phyloP scores from a whole-genome alignment of 116 monocot species.

The Trichopus zeylanicus region DNA sequence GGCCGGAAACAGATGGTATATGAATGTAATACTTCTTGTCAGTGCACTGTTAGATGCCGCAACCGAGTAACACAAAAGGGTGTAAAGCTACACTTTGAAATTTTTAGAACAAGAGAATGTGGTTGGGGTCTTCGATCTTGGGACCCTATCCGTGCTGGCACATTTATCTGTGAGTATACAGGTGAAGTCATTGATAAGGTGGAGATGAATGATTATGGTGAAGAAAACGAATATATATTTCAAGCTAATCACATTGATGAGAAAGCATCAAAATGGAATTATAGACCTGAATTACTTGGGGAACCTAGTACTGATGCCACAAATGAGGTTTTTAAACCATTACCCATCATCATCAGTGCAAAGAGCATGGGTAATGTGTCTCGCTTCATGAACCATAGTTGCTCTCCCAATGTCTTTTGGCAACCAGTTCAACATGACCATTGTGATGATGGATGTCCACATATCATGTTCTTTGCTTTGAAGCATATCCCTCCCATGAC shows the following conservation, averaged over 20 bases:
- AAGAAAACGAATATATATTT: slow-evolving; percentile 57
- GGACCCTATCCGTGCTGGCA: slow-evolving; percentile 69
- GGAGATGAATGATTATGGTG: slow-evolving; percentile 20
- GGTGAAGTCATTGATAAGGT: slow-evolving; percentile 50
- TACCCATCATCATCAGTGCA: slow-evolving; percentile 45
- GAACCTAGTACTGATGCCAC: slow-evolving; percentile 34
- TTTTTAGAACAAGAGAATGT: slow-evolving; percentile 57
- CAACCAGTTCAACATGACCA: slow-evolving; percentile 66
- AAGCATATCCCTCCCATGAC: slow-evolving; percentile 87
- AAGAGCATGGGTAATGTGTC: slow-evolving; percentile 62
- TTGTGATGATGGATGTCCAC: slow-evolving; percentile 45
- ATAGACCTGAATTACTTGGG: slow-evolving; percentile 61
- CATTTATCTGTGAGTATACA: slow-evolving; percentile 69
- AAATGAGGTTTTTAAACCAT: slow-evolving; percentile 18
- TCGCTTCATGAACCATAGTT: slow-evolving; percentile 87
- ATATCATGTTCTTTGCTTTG: slow-evolving; percentile 77
- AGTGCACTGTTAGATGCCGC: slow-evolving; percentile 51
- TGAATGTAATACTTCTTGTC: slow-evolving; percentile 53
- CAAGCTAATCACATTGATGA: slow-evolving; percentile 30
- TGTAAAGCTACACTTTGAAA: slow-evolving; percentile 57
- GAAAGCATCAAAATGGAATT: slow-evolving; percentile 57
- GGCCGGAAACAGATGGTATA: slow-evolving; percentile 47
- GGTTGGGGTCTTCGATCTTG: slow-evolving; percentile 93
- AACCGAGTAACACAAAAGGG: slow-evolving; percentile 68
- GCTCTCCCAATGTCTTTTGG: slow-evolving; percentile 80